Conservation (phyloP, 2,329 filamentous ascomycete genomes). For the Trichoderma guizhouense region DNA sequence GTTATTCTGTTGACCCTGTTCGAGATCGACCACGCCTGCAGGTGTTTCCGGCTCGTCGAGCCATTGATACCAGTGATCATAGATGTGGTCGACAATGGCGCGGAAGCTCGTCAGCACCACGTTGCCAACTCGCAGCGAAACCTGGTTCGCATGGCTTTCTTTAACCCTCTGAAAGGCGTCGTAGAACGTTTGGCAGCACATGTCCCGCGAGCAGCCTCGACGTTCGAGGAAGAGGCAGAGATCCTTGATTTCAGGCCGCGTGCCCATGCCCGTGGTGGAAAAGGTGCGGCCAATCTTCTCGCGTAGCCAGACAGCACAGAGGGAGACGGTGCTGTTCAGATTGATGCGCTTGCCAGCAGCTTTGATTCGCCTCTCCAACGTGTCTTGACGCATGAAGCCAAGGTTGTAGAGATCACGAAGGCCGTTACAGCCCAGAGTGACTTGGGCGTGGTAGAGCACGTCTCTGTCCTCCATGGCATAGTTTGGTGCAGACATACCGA, state of each 20-base stretch:
- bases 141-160: background rate
- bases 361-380: constrained; percentile 24
- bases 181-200: constrained; percentile 11
- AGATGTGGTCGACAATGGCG: background rate
- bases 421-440: constrained; percentile 25
- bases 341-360: constrained; percentile 18
- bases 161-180: background rate
- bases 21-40: background rate
- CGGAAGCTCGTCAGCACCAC: background rate
- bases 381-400: constrained; percentile 25
- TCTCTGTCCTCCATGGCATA: constrained; percentile 23
- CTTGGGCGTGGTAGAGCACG: constrained; percentile 24
- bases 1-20: background rate
- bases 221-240: constrained; percentile 2
- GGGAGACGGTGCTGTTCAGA: constrained; percentile 21
- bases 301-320: constrained; percentile 30
- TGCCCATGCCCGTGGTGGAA: background rate
- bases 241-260: background rate
- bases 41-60: background rate
- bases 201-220: constrained; percentile 1
- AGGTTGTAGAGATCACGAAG: constrained; percentile 25
- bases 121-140: background rate
- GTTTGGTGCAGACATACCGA: background rate
- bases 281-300: constrained; percentile 18
- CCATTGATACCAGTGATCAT: background rate